phyloP scores from a whole-genome alignment of 768 basidiomycete species.

The Lactifluus hygrophoroides region DNA sequence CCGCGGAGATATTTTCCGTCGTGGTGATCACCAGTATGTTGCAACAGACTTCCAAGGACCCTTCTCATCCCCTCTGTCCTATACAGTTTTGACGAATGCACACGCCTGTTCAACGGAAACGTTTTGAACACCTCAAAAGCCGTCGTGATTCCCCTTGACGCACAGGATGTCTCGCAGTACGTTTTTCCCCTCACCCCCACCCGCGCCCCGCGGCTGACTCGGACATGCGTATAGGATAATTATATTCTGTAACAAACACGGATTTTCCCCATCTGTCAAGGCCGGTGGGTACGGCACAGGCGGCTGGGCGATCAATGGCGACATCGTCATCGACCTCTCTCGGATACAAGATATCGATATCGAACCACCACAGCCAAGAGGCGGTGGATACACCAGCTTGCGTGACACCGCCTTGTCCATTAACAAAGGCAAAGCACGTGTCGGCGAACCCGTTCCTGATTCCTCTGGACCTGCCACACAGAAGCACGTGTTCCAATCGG shows the following conservation, averaged over 20 bases:
- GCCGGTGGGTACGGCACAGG: conserved; percentile 89
- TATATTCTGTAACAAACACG: conserved; percentile 63
- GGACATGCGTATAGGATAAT: conserved; percentile 47
- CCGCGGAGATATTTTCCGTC: conserved; percentile 15
- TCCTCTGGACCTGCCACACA: conserved; percentile 23
- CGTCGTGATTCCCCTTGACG: conserved; percentile 66
- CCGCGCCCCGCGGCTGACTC: not conserved
- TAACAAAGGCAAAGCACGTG: conserved; percentile 47
- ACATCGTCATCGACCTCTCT: conserved; percentile 76
- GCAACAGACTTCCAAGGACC: not conserved
- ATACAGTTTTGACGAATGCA: conserved; percentile 15
- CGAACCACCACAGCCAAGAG: conserved; percentile 39
- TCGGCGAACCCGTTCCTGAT: conserved; percentile 1
- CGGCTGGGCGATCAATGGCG: conserved; percentile 82
- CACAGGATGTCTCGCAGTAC: conserved; percentile 74
- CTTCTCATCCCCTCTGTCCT: not conserved
- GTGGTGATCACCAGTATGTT: conserved; percentile 15
- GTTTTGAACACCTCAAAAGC: conserved; percentile 51
- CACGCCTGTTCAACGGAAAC: conserved; percentile 65
- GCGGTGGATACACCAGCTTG: conserved; percentile 49
- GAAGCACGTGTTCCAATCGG: conserved; percentile 52
- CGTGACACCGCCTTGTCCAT: conserved; percentile 42
- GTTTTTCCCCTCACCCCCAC: not conserved
- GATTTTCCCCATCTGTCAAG: conserved; percentile 70
- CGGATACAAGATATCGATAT: conserved; percentile 61